Percentiles rank a stretch among this genome's conserved stretches.
Conservation (phyloP, 805 yeast genomes). For the Blastobotrys robertii region DNA sequence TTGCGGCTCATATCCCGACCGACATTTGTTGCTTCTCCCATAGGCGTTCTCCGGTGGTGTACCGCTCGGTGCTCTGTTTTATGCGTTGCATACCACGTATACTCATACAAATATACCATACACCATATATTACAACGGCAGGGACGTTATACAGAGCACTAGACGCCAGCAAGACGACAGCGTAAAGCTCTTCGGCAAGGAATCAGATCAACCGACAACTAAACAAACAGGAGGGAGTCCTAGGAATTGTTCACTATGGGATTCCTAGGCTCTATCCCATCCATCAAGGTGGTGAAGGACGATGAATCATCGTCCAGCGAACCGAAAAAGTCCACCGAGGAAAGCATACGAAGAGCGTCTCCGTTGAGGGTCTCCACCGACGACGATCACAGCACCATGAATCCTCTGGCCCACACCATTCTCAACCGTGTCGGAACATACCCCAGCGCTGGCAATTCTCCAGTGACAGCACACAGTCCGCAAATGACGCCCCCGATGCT, state of each 20-base stretch:
- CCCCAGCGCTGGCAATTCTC: conserved; percentile 1
- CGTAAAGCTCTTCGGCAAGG: no score
- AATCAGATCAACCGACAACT: no score
- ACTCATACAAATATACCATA: no score
- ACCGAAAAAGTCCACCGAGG: not conserved
- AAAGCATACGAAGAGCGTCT: not conserved
- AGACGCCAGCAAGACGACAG: no score
- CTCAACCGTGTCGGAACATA: conserved; percentile 6
- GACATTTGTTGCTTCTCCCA: no score
- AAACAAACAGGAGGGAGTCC: no score
- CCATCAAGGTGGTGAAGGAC: conserved; percentile 4
- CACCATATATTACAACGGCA: no score
- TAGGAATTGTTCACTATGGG: conserved; percentile 1
- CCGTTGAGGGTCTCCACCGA: not conserved
- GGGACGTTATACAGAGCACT: no score
- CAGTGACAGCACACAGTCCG: conserved; percentile 1
- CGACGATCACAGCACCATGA: conserved; percentile 1
- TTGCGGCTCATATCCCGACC: no score
- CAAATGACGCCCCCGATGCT: not conserved
- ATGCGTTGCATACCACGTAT: no score
- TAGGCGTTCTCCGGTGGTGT: no score
- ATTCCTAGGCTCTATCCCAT: conserved; percentile 4
- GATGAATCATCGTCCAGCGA: not conserved
- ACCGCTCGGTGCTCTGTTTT: no score
- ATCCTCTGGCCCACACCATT: conserved; percentile 11